phyloP scores from a whole-genome alignment of 768 basidiomycete species.

The Termitomyces sp. region DNA sequence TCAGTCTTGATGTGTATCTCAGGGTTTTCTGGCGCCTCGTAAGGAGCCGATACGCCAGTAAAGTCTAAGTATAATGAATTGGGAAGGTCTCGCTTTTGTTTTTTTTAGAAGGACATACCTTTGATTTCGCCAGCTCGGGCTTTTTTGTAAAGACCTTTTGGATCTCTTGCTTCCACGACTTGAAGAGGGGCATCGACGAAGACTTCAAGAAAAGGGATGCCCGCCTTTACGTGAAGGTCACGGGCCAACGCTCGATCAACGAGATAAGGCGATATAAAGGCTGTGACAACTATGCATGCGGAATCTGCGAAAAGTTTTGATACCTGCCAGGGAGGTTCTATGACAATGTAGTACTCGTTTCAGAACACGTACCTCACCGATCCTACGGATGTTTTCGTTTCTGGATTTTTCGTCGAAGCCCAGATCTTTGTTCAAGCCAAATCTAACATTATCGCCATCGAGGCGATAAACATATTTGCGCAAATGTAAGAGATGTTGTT shows the following conservation, averaged over 20 bases:
- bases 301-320: conserved; percentile 92
- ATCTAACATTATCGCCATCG: conserved; percentile 94
- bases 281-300: conserved; percentile 81
- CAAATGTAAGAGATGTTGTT: conserved; percentile 88
- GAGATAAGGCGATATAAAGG: conserved; percentile 98
- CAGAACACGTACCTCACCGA: conserved; percentile 79
- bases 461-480: conserved; percentile 86
- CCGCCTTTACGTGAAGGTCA: conserved; percentile 67
- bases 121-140: conserved; percentile 94
- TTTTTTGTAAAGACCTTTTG: conserved; percentile 97
- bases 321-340: conserved; percentile 47
- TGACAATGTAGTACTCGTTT: background rate
- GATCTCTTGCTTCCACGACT: conserved; percentile 89
- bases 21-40: conserved; percentile 80
- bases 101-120: conserved; percentile 44
- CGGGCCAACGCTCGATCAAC: conserved; percentile 82
- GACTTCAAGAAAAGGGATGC: conserved; percentile 87
- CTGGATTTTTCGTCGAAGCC: conserved; percentile 90
- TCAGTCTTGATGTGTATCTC: conserved; percentile 93
- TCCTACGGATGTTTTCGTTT: conserved; percentile 93
- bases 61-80: conserved; percentile 59
- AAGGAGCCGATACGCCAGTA: conserved; percentile 96
- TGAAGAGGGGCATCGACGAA: conserved; percentile 89
- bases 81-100: background rate
- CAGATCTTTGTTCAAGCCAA: conserved; percentile 95